phyloP scores from a whole-genome alignment of 768 basidiomycete species.

The Lactarius hatsudake region DNA sequence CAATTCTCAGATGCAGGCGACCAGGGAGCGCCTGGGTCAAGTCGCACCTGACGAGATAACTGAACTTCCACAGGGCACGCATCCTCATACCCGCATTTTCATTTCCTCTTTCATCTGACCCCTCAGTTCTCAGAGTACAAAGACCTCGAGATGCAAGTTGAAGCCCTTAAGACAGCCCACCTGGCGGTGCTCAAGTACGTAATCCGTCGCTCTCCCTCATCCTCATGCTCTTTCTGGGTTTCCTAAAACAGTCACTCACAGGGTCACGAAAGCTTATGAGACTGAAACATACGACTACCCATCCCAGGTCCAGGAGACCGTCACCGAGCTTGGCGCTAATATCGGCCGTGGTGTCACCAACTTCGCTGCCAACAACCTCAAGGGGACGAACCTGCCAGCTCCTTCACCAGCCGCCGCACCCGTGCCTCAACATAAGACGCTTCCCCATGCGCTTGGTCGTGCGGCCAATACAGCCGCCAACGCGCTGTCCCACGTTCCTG shows the following conservation, averaged over 20 bases:
- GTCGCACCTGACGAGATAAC: slow-evolving; percentile 91
- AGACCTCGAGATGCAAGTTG: slow-evolving; percentile 91
- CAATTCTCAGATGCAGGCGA: slow-evolving; percentile 80
- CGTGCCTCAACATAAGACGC: slow-evolving; percentile 82
- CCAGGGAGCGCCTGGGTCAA: slow-evolving; percentile 84
- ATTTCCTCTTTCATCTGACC: background rate
- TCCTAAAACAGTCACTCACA: slow-evolving; percentile 33
- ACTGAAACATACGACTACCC: slow-evolving; percentile 89
- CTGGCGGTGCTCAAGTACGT: slow-evolving; percentile 72
- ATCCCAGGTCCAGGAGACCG: slow-evolving; percentile 79
- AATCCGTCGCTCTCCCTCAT: background rate
- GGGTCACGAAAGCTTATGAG: slow-evolving; percentile 87
- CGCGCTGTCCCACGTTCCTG: slow-evolving; percentile 43
- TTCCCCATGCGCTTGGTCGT: slow-evolving; percentile 90
- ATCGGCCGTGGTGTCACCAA: slow-evolving; percentile 74
- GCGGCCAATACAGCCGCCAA: slow-evolving; percentile 64
- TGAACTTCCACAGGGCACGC: slow-evolving; percentile 79
- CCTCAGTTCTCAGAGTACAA: slow-evolving; percentile 71
- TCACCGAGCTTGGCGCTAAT: slow-evolving; percentile 65
- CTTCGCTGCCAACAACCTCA: slow-evolving; percentile 85
- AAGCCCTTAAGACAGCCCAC: slow-evolving; percentile 82
- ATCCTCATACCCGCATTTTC: background rate
- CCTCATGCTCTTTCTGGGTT: background rate
- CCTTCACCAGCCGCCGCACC: slow-evolving; percentile 60
- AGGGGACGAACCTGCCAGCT: slow-evolving; percentile 82